These are phyloP conservation scores for Laguncularia racemosa DNA, from an alignment of 345 rosid genomes.

Conservation along the genomic window DNA sequence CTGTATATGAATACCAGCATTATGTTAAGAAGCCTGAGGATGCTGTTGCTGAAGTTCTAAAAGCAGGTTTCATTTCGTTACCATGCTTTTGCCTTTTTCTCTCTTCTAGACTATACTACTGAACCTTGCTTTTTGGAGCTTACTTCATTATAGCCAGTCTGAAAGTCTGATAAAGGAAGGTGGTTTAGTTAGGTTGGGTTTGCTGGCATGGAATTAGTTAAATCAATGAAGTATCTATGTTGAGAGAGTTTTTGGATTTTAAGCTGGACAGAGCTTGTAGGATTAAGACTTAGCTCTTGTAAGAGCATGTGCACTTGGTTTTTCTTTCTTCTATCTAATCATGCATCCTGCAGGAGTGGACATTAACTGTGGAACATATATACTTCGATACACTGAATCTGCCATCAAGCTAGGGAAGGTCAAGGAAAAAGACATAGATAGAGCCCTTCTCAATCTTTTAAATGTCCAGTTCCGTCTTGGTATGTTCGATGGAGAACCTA, in stretches of 20 bases:
- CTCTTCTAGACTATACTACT: not conserved
- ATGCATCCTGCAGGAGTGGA: constrained; percentile 60
- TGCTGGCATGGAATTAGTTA: too few species aligned
- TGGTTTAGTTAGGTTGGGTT: too few species aligned
- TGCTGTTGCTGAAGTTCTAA: constrained; percentile 68
- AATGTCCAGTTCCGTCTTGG: constrained; percentile 83
- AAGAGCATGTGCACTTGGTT: too few species aligned
- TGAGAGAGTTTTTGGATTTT: too few species aligned
- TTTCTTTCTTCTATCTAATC: not conserved
- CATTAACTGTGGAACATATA: constrained; percentile 66
- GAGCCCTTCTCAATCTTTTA: constrained; percentile 76
- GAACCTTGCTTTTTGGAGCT: not conserved
- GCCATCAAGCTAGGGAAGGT: constrained; percentile 59
- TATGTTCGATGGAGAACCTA: constrained; percentile 76
- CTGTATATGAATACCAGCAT: constrained; percentile 65
- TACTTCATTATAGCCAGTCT: too few species aligned
- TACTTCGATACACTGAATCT: constrained; percentile 44
- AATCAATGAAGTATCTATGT: too few species aligned
- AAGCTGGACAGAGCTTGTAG: too few species aligned
- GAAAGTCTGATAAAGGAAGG: too few species aligned
- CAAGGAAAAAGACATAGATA: constrained; percentile 53
- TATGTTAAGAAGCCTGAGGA: constrained; percentile 57
- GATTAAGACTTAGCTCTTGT: too few species aligned
- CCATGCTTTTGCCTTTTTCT: constrained; percentile 3
- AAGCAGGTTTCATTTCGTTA: constrained; percentile 51